These are phyloP conservation scores for Volutella citrinella DNA, from an alignment of 2,329 filamentous ascomycete genomes.

Conservation along the genomic window DNA sequence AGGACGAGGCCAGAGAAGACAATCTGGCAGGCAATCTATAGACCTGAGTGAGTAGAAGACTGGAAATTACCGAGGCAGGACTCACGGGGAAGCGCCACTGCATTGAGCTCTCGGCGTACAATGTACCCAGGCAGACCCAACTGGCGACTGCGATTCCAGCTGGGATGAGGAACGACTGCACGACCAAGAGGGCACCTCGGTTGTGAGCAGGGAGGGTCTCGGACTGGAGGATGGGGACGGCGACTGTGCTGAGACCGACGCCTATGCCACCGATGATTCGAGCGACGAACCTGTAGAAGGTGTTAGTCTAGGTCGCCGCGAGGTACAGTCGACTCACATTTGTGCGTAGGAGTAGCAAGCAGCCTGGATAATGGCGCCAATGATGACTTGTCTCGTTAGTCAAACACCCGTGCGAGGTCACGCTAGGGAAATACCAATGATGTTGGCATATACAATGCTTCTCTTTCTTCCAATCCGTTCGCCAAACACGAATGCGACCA, in stretches of 20 bases:
- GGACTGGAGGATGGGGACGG: conserved; percentile 7
- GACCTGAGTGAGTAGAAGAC: too few relatives aligned
- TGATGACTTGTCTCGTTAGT: too few relatives aligned
- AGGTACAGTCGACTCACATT: conserved; percentile 1
- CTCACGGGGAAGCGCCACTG: conserved; percentile 9
- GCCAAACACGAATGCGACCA: conserved; percentile 7
- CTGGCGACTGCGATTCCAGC: conserved; percentile 4
- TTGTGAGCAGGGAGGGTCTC: conserved; percentile 9
- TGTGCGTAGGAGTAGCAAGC: neutral
- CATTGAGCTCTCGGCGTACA: conserved; percentile 9
- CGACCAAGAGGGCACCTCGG: conserved; percentile 1
- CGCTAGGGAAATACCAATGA: too few relatives aligned
- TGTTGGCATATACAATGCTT: conserved; percentile 7
- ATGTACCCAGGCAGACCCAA: conserved; percentile 6
- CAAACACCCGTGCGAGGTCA: too few relatives aligned
- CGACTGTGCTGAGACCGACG: conserved; percentile 8
- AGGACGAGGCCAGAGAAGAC: conserved; percentile 3
- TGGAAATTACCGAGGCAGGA: too few relatives aligned
- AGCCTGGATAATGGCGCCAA: conserved; percentile 1
- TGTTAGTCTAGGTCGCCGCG: neutral
- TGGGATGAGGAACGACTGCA: conserved; percentile 3
- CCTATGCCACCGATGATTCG: conserved; percentile 7
- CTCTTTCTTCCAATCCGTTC: conserved; percentile 5
- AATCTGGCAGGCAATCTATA: too few relatives aligned
- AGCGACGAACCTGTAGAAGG: conserved; percentile 4